Percentiles rank a stretch among this genome's conserved stretches.
Conservation (phyloP, 2,329 filamentous ascomycete genomes). For the Apiospora rasikravindrae region DNA sequence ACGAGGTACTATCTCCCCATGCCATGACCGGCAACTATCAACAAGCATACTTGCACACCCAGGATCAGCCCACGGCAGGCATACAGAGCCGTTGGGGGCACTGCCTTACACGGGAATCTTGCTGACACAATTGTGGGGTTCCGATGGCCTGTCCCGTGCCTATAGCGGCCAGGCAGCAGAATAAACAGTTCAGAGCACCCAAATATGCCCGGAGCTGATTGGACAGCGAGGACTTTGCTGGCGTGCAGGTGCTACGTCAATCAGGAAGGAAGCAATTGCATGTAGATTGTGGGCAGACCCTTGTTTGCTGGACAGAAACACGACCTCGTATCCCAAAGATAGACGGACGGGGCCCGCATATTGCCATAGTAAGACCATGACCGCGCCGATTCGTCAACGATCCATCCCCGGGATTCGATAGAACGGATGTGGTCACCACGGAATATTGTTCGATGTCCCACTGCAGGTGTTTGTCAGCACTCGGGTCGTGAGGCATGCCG, state of each 20-base stretch:
- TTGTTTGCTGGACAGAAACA: not conserved
- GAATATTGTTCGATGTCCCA: not conserved
- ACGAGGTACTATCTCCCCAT: not conserved
- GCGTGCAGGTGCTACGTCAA: not conserved
- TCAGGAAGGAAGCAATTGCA: not conserved
- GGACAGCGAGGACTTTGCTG: not conserved
- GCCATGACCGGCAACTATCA: not conserved
- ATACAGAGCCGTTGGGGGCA: not conserved
- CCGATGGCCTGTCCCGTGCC: not conserved
- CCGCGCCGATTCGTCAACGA: not conserved
- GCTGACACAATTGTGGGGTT: not conserved
- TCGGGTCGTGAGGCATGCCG: not conserved
- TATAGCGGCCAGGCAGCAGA: conserved; percentile 1
- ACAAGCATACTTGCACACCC: not conserved
- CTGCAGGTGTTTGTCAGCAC: not conserved
- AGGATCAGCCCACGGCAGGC: not conserved
- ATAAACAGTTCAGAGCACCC: not conserved
- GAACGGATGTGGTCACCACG: not conserved
- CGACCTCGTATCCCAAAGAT: conserved; percentile 14
- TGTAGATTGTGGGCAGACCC: not conserved
- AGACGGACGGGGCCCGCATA: not conserved
- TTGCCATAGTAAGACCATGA: not conserved
- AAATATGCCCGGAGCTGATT: not conserved
- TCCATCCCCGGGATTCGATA: not conserved
- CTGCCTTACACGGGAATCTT: not conserved